Evolutionary conservation across 176 grass and related monocot genomes (phyloP), one percentile per base, ranked within the genome.

Genomic region (Oryza nivara): DNA sequence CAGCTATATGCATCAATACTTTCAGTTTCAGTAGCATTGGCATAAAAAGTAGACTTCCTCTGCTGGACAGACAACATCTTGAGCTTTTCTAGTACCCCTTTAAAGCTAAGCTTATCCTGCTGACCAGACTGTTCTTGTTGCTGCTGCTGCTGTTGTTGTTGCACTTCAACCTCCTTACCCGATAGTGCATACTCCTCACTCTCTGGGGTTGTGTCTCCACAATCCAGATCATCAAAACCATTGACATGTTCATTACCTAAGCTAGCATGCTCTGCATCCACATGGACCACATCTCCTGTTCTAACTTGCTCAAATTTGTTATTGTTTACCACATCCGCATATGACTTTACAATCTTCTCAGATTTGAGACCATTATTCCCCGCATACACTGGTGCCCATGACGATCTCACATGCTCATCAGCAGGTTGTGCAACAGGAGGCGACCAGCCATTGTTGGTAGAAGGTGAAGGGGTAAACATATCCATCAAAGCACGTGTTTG

Each of bases 381-480:
- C 60, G 41, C 82, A 73, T 8, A 23, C 9, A 65, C 48, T 68
- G 38, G 35, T 82, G 63, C 72, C 74, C 35, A 77, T 48, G 52
- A 46, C 77, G 72, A 78, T 56, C 23, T 73, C 60, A 26, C 20
- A 73, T 30, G 86, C 0, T 90, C 81, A 66, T 13, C 12, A 81
- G 46, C 28, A 10, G 69, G 77, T 47, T 72, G 66, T 36, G 78
- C 22, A 67, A 60, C 76, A 74, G 90, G 76, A 43, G 84, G 81
- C 32, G 22, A 72, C 79, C 82, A 93, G 76, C 86, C 77, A 60
- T 74, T 91, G 45, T 34, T 85, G 48, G 86, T 86, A 73, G 79
- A 79, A 83, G 79, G 58, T 52, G 73, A 85, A 61, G 88, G 81
- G 20, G 67, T 91, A 68, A 95, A 97, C 74, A 97, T 92, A 73